Percentiles rank a stretch among this genome's conserved stretches.
These are phyloP conservation scores for Apostasia shenzhenica DNA, from an alignment of 106 monocot genomes.

Conservation along the genomic window DNA sequence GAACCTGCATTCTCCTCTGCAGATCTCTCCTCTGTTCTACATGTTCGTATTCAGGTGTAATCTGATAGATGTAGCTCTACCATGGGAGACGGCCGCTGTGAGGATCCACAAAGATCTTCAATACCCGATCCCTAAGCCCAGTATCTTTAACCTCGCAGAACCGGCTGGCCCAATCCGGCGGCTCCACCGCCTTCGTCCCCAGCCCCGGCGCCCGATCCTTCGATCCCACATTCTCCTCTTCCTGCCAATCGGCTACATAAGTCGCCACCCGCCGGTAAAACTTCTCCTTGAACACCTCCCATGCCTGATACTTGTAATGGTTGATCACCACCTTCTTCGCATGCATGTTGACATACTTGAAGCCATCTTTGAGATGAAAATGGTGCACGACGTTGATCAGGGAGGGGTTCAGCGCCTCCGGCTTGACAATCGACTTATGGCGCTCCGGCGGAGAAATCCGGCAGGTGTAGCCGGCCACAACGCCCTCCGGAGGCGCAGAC, in stretches of 20 bases:
- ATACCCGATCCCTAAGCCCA: constrained; percentile 66
- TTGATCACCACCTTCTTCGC: constrained; percentile 75
- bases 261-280: constrained; percentile 92
- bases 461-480: constrained; percentile 79
- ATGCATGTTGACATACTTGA: constrained; percentile 61
- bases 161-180: constrained; percentile 67
- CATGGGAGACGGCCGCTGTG: constrained; percentile 62
- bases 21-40: neutral
- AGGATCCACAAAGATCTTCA: constrained; percentile 32
- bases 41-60: neutral
- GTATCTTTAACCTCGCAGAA: constrained; percentile 94
- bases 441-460: constrained; percentile 67
- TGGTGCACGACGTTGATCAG: constrained; percentile 93
- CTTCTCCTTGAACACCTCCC: constrained; percentile 99
- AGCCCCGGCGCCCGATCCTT: constrained; percentile 92
- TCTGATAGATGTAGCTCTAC: constrained; percentile 22
- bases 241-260: constrained; percentile 94
- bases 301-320: constrained; percentile 98
- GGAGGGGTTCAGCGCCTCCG: constrained; percentile 65
- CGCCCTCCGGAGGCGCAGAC: constrained; percentile 43
- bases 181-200: constrained; percentile 89
- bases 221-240: constrained; percentile 89
- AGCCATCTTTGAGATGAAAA: constrained; percentile 71
- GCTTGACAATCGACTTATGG: constrained; percentile 86
- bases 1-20: neutral